These are phyloP conservation scores for Lentinula aciculospora DNA, from an alignment of 768 basidiomycete species.

Conservation along the genomic window DNA sequence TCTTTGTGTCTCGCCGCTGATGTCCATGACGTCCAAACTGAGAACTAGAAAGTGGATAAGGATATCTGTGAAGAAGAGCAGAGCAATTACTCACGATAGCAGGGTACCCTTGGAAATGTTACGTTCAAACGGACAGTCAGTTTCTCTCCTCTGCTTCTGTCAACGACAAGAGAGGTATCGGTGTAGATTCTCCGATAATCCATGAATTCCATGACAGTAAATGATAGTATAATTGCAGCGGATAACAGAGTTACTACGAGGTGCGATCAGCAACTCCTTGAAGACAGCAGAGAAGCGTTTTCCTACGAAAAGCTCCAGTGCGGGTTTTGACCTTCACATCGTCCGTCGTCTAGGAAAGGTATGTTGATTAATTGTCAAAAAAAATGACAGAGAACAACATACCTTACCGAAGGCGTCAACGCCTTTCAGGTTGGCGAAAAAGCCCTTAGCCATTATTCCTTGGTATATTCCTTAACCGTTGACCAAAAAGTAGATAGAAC, in stretches of 20 bases:
- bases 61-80: conserved; percentile 4
- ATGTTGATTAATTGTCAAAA: not conserved
- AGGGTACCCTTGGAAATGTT: conserved; percentile 95
- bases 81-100: conserved; percentile 70
- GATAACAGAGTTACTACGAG: conserved; percentile 83
- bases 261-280: not conserved
- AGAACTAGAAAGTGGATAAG: conserved; percentile 52
- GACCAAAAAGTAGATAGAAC: conserved; percentile 15
- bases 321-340: conserved; percentile 99
- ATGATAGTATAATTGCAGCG: conserved; percentile 85
- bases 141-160: conserved; percentile 92
- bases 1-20: conserved; percentile 91
- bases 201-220: conserved; percentile 91
- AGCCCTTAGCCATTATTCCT: conserved; percentile 66
- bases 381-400: conserved; percentile 15
- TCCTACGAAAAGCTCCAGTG: conserved; percentile 79
- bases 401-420: conserved; percentile 99
- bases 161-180: conserved; percentile 91
- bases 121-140: conserved; percentile 88
- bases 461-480: conserved; percentile 21
- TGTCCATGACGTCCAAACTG: conserved; percentile 96
- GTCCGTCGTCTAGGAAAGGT: conserved; percentile 75
- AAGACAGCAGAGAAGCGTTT: not conserved
- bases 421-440: conserved; percentile 76
- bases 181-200: conserved; percentile 86